Evolutionary conservation across 1,284 basidiomycete species (phyloP).

Genomic region (Moesziomyces globuligerus): DNA sequence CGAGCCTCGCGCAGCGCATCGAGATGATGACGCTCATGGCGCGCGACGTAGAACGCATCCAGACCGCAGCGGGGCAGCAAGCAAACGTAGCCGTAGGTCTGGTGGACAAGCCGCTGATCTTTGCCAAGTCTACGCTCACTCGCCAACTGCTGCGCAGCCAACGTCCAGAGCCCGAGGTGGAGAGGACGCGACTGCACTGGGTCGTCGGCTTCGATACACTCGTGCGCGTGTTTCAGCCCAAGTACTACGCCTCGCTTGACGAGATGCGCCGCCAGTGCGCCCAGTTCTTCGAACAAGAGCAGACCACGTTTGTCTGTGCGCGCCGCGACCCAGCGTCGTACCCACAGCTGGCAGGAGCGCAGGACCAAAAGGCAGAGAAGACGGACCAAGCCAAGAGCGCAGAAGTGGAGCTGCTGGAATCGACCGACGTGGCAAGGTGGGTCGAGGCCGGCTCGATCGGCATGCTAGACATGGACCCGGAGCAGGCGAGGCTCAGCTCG

Average conservation of each 20-base stretch:
- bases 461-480: slow-evolving; percentile 43
- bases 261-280: slow-evolving; percentile 73
- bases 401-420: slow-evolving; percentile 33
- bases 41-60: slow-evolving; percentile 43
- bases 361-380: slow-evolving; percentile 2
- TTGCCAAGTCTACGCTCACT: slow-evolving; percentile 77
- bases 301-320: slow-evolving; percentile 73
- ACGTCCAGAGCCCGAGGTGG: background rate
- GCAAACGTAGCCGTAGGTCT: slow-evolving; percentile 81
- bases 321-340: slow-evolving; percentile 40
- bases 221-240: slow-evolving; percentile 80
- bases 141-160: slow-evolving; percentile 70
- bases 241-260: slow-evolving; percentile 75
- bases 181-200: slow-evolving; percentile 71
- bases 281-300: slow-evolving; percentile 73
- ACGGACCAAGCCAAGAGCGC: slow-evolving; percentile 24
- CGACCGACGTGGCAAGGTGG: slow-evolving; percentile 37
- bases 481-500: slow-evolving; percentile 44
- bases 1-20: slow-evolving; percentile 51
- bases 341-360: slow-evolving; percentile 3
- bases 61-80: slow-evolving; percentile 5
- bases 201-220: slow-evolving; percentile 89
- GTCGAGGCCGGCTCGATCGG: slow-evolving; percentile 29
- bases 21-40: slow-evolving; percentile 68
- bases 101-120: slow-evolving; percentile 87